Base-by-base conservation (phyloP, 768 basidiomycete species). In the Mycena filopes region DNA sequence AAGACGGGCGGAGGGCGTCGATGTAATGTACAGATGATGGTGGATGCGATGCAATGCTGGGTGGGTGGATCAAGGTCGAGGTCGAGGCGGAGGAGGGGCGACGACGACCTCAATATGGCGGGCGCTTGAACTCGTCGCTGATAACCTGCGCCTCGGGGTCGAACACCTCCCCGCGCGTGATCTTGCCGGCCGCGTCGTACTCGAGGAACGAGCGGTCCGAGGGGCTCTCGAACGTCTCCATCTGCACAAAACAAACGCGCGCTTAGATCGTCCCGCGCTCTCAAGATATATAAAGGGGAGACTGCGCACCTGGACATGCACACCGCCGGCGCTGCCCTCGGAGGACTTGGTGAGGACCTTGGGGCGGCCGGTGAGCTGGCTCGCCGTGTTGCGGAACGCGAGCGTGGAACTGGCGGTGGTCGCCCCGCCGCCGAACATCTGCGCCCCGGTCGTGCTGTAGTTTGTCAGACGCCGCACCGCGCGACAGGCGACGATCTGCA, bases 121-220 rank as follows among this genome's bases (percentile, higher is more conserved):
- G 87, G 21, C 80, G 83, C 74, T 91, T 91, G 82, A 89, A 89
- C 66, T 91, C 90, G 58, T 83, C 79, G 71, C 77, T 84, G 70
- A 86, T 86, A 55, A 75, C 78, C 60, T 88, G 87, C 20, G 86
- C 81, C 75, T 91, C 90, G 11, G 84, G 80, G 72, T 91, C 90
- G 64, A 81, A 85, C 23, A 74, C 75, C 53, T 84, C 83, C 21
- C 71, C 68, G 64, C 80, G 82, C 36, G 81, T 71, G n/a, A 83
- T 64, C 36, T 83, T 82, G 41, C 89, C 89, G n/a, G 82, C 71
- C 0, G 82, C 85, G 68, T 90, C 88, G 69, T 88, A 91, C 55
- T 83, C 84, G 33, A 79, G 59, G 51, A 80, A 83, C 1, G 80
- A 77, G 54, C 78, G 83, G 43, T 82, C 83, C 7, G 78, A 71